Evolutionary conservation across 805 yeast species (phyloP).

Genomic region (Ogataea ramenticola): DNA sequence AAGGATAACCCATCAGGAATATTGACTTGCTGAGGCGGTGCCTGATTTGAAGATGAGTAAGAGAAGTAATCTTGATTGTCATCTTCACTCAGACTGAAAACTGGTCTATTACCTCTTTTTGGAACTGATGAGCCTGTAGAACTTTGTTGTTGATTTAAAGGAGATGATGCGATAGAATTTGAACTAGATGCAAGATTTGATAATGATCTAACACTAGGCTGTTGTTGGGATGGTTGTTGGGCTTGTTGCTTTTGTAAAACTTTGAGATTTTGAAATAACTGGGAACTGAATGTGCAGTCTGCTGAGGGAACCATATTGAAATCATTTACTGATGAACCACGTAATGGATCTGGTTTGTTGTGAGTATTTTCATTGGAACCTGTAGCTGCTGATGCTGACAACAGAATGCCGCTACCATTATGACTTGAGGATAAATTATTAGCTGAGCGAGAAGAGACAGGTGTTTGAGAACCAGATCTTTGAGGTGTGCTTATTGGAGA

Average conservation of each 20-base stretch:
- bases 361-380: not conserved
- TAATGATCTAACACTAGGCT: not conserved
- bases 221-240: not conserved
- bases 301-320: constrained; percentile 18
- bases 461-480: constrained; percentile 28
- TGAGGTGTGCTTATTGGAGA: constrained; percentile 42
- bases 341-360: not conserved
- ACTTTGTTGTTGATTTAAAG: too few species aligned
- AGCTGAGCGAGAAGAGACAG: not conserved
- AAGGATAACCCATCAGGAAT: constrained; percentile 16
- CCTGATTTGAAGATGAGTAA: not conserved
- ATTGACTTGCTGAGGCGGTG: not conserved
- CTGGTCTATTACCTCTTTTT: constrained; percentile 18
- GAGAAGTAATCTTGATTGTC: constrained; percentile 29
- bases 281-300: constrained; percentile 17
- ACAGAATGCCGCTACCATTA: not conserved
- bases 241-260: constrained; percentile 40
- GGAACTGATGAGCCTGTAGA: too few species aligned
- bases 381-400: not conserved
- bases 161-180: not conserved
- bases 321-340: constrained; percentile 10
- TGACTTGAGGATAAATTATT: not conserved
- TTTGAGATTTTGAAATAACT: constrained; percentile 45
- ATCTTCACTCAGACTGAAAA: constrained; percentile 22
- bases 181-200: not conserved